These are phyloP conservation scores for Phytophthora pisi DNA, from an alignment of 352 stramenopile genomes.

Conservation along the genomic window DNA sequence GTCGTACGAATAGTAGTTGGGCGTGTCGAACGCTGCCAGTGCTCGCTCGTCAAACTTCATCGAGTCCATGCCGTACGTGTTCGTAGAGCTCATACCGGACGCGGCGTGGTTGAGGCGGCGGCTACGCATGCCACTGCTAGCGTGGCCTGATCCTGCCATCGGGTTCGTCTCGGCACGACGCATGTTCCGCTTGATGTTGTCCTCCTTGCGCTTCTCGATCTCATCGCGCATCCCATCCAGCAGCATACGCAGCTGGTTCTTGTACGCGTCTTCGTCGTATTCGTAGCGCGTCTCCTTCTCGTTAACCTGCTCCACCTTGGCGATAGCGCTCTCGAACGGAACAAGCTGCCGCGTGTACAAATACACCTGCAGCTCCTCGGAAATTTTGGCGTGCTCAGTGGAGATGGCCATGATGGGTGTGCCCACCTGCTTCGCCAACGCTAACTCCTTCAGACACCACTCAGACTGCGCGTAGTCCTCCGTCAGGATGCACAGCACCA, in stretches of 20 bases:
- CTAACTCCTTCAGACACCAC: constrained; percentile 83
- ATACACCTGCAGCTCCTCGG: constrained; percentile 86
- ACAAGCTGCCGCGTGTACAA: constrained; percentile 85
- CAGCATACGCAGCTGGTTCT: constrained; percentile 69
- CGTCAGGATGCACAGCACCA: constrained; percentile 80
- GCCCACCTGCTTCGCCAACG: constrained; percentile 80
- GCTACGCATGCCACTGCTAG: constrained; percentile 15
- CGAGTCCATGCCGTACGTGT: constrained; percentile 41
- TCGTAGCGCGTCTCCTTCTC: constrained; percentile 55
- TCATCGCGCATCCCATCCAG: constrained; percentile 81
- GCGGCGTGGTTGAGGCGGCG: constrained; percentile 30
- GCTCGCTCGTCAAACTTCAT: constrained; percentile 57
- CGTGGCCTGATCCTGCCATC: constrained; percentile 23
- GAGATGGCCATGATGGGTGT: constrained; percentile 83
- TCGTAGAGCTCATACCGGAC: constrained; percentile 37
- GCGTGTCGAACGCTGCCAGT: constrained; percentile 37
- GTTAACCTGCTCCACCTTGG: constrained; percentile 47
- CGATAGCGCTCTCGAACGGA: constrained; percentile 76
- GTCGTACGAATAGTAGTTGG: constrained; percentile 39
- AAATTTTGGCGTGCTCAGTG: constrained; percentile 70
- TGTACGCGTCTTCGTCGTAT: constrained; percentile 77
- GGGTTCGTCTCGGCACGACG: constrained; percentile 44
- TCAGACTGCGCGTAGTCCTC: constrained; percentile 80
- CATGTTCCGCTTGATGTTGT: constrained; percentile 64
- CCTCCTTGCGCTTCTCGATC: constrained; percentile 83